Conservation (phyloP, 164 flowering plant species). For the Annona cherimola region DNA sequence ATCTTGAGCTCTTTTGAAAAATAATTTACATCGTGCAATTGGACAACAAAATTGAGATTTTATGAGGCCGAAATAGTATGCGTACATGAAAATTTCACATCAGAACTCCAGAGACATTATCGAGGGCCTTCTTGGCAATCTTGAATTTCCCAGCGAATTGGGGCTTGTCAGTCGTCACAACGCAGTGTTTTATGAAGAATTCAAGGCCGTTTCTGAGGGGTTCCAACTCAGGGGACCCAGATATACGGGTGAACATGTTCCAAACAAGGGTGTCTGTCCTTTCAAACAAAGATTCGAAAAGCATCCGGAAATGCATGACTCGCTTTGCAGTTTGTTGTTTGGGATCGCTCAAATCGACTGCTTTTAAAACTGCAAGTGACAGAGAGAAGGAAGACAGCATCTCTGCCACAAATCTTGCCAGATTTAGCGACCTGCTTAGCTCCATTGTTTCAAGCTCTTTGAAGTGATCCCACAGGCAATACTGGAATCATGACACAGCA, state of each 20-base stretch:
- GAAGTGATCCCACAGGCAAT: conserved; percentile 91
- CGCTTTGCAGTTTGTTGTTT: conserved; percentile 52
- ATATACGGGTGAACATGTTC: conserved; percentile 80
- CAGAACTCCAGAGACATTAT: conserved; percentile 51
- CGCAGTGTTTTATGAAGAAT: conserved; percentile 61
- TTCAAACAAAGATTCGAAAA: conserved; percentile 77
- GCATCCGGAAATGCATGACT: conserved; percentile 81
- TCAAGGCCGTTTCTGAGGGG: conserved; percentile 49
- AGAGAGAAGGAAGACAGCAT: conserved; percentile 66
- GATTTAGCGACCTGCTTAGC: conserved; percentile 64
- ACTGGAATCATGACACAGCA: conserved; percentile 36
- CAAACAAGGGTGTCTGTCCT: conserved; percentile 51
- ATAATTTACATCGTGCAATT: too few relatives aligned
- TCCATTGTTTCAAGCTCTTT: conserved; percentile 77
- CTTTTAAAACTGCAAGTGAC: conserved; percentile 67
- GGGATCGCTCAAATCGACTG: conserved; percentile 49
- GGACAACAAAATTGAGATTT: too few relatives aligned
- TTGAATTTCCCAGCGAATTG: conserved; percentile 36
- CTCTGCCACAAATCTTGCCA: conserved; percentile 71
- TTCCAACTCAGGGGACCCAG: conserved; percentile 71
- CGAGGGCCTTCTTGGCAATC: conserved; percentile 71
- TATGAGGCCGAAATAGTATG: background rate
- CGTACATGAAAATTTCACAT: conserved; percentile 33
- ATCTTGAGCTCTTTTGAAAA: too few relatives aligned
- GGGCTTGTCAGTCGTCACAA: conserved; percentile 27